A percentile compares a stretch with the other conserved stretches of the same genome.
Evolutionary conservation across 2,329 filamentous ascomycete genomes (phyloP).

Genomic region (Exserohilum turcica): DNA sequence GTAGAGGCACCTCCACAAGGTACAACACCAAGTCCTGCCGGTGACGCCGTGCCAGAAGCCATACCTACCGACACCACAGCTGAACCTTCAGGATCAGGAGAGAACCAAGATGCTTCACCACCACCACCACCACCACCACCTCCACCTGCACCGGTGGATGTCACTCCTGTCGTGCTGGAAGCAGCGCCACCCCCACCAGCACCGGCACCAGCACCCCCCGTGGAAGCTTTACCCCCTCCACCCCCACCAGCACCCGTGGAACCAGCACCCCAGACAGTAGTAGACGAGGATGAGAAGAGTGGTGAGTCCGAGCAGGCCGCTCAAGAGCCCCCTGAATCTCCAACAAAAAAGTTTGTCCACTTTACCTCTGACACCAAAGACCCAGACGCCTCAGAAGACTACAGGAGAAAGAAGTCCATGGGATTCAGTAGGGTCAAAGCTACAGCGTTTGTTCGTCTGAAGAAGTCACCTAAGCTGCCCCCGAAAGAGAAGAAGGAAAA

Average conservation of each 20-base stretch:
- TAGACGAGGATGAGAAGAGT: constrained; percentile 38
- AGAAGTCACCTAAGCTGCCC: constrained; percentile 27
- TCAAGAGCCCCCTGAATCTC: constrained; percentile 41
- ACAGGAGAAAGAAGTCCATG: constrained; percentile 37
- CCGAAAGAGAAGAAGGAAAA: constrained; percentile 42
- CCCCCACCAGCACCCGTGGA: constrained; percentile 19
- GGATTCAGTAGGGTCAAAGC: constrained; percentile 36
- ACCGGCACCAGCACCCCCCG: constrained; percentile 8
- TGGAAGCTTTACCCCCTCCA: constrained; percentile 19
- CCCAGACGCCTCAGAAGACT: constrained; percentile 33
- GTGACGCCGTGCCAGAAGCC: constrained; percentile 19
- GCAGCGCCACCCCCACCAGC: constrained; percentile 14
- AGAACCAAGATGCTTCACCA: constrained; percentile 1
- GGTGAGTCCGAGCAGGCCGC: constrained; percentile 46
- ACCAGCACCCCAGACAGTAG: constrained; percentile 2
- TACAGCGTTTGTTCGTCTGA: constrained; percentile 42
- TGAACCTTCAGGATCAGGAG: constrained; percentile 27
- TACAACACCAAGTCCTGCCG: constrained; percentile 6
- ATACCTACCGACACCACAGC: constrained; percentile 31
- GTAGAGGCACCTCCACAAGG: constrained; percentile 16
- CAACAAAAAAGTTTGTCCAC: constrained; percentile 41
- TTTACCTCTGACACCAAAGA: constrained; percentile 49
- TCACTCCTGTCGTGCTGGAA: constrained; percentile 1
- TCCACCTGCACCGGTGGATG: constrained; percentile 7
- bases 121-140: constrained; percentile 15